phyloP scores from a whole-genome alignment of 2,329 filamentous ascomycete genomes.

The Penicillium sp. region DNA sequence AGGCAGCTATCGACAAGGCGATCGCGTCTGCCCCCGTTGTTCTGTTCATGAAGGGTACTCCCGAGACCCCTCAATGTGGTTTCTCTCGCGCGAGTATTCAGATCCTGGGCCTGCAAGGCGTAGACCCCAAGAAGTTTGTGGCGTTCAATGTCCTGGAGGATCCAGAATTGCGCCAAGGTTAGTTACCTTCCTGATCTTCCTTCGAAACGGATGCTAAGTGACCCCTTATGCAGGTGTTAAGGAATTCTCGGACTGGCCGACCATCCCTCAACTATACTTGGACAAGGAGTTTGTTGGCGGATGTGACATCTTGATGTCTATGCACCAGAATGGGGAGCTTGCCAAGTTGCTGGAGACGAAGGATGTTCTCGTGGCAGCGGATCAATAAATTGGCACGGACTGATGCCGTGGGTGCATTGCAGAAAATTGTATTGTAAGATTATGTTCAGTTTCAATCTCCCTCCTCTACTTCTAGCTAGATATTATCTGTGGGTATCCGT shows the following conservation, averaged over 20 bases:
- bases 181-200: constrained; percentile 19
- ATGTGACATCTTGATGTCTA: constrained; percentile 94
- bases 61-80: constrained; percentile 92
- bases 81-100: constrained; percentile 95
- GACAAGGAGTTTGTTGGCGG: constrained; percentile 95
- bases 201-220: not conserved
- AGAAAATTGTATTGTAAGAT: constrained; percentile 17
- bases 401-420: not conserved
- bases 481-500: not conserved
- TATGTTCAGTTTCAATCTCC: constrained; percentile 4
- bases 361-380: constrained; percentile 71
- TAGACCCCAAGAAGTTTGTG: constrained; percentile 94
- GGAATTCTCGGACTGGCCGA: constrained; percentile 99
- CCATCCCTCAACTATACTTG: constrained; percentile 94
- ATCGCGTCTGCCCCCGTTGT: constrained; percentile 87
- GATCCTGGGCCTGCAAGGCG: constrained; percentile 90
- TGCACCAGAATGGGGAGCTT: constrained; percentile 95
- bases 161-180: constrained; percentile 77
- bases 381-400: constrained; percentile 36
- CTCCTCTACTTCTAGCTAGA: not conserved
- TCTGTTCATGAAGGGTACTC: constrained; percentile 99
- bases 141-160: constrained; percentile 98
- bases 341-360: constrained; percentile 92
- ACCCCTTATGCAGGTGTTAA: constrained; percentile 71
- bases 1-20: constrained; percentile 83